A percentile compares a stretch with the other conserved stretches of the same genome.
These are phyloP conservation scores for Lignosus rhinocerotis DNA, from an alignment of 1,284 basidiomycete species.

Conservation along the genomic window DNA sequence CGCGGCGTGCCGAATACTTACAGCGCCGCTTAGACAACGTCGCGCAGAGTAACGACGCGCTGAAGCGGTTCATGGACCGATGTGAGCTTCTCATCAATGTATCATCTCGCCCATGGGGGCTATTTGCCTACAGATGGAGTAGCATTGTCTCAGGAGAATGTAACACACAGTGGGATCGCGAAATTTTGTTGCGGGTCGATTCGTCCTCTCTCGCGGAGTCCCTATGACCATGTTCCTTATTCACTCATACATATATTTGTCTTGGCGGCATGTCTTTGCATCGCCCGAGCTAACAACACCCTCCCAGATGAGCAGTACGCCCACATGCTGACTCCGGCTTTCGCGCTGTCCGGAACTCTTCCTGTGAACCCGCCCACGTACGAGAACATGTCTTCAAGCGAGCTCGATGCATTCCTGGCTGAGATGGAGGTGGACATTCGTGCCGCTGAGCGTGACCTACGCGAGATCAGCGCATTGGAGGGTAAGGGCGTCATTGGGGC, in stretches of 20 bases:
- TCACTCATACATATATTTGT: neutral
- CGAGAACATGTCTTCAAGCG: slow-evolving; percentile 61
- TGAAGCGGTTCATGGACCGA: slow-evolving; percentile 70
- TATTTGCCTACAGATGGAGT: neutral
- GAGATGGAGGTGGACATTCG: slow-evolving; percentile 83
- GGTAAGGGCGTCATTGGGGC: slow-evolving; percentile 69
- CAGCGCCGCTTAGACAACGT: slow-evolving; percentile 55
- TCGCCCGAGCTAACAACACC: neutral
- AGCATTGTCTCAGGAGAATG: neutral
- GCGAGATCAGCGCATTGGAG: slow-evolving; percentile 69
- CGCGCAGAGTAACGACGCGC: slow-evolving; percentile 66
- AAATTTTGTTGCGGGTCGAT: too few relatives aligned
- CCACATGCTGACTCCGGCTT: slow-evolving; percentile 68
- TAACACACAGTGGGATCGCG: neutral
- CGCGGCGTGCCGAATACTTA: slow-evolving; percentile 58
- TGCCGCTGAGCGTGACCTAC: slow-evolving; percentile 75
- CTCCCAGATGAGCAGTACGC: slow-evolving; percentile 70
- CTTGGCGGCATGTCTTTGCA: neutral
- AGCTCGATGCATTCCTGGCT: slow-evolving; percentile 65
- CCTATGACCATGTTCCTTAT: neutral
- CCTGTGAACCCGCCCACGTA: slow-evolving; percentile 54
- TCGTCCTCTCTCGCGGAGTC: neutral
- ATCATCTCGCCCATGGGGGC: neutral
- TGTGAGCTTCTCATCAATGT: slow-evolving; percentile 45
- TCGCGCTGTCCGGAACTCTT: slow-evolving; percentile 62